Base-by-base conservation (phyloP, 345 rosid species). In the Aquilaria malaccensis region DNA sequence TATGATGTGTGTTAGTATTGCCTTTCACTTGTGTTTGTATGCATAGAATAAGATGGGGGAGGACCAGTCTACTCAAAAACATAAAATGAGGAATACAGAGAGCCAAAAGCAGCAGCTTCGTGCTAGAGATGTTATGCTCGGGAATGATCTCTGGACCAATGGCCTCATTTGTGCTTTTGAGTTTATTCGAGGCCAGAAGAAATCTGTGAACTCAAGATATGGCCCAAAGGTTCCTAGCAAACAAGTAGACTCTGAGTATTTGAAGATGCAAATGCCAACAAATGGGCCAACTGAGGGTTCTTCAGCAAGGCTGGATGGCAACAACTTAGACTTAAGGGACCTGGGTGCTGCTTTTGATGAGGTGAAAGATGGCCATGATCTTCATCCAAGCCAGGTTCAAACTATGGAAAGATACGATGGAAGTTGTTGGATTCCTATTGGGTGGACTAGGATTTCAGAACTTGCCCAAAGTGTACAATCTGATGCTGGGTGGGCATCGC, bases 91-190 rank as follows among this genome's bases (percentile, higher is more conserved):
- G 73, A 76, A 62, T 60, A 67, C 75, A 3, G 86, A 76, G 61
- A 56, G 9, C 45, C 63, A 59, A 64, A 67, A 30, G 60, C 48
- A 51, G 30, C 43, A 51, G 15, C 45, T 47, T 43, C 30, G 58
- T 30, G 67, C 53, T 52, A 67, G 70, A 72, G 94, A 82, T 72
- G 68, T 63, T 33, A 48, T 46, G 9, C 81, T 86, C 14, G 76
- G 73, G 50, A 76, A 75, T 75, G 87, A 83, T 60, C 83, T 85
- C 41, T 94, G 99, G 99, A 82, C 68, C 11, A 94, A 87, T 64
- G 99, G 99, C 64, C 86, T 94, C 61, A 83, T 94, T 30, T 89
- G 92, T 49, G 97, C 95, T 68, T 93, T 87, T 73, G 97, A 90
- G 61, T 86, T 77, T 57, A 70, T 86, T 43, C 75, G 81, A 60